A percentile compares a stretch with the other conserved stretches of the same genome.
Evolutionary conservation across 2,329 filamentous ascomycete species (phyloP).

Genomic region (Tolypocladium nubicola): DNA sequence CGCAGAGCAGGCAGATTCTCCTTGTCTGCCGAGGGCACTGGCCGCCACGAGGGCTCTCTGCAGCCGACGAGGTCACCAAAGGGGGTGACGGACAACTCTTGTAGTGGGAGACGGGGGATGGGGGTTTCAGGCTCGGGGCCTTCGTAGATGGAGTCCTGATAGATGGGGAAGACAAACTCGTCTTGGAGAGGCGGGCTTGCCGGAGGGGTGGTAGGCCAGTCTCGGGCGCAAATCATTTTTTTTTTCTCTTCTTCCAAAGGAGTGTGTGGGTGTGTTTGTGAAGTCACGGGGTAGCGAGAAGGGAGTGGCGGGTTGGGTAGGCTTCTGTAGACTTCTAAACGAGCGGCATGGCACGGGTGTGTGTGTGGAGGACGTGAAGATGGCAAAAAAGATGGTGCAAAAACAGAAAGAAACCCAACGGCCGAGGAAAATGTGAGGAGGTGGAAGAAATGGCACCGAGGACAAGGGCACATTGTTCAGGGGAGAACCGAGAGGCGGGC

Average conservation of each 20-base stretch:
- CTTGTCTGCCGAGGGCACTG: slow-evolving; percentile 14
- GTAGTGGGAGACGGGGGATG: slow-evolving; percentile 15
- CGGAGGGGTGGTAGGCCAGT: background rate
- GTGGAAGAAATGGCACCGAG: background rate
- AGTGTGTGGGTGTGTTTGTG: background rate
- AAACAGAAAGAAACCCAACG: background rate
- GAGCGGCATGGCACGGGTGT: background rate
- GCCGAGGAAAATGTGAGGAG: background rate
- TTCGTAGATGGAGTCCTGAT: slow-evolving; percentile 8
- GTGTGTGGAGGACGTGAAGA: background rate
- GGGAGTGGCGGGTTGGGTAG: background rate
- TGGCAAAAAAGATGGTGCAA: background rate
- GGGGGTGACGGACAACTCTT: slow-evolving; percentile 13
- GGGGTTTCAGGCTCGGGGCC: background rate
- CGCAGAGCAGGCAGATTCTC: slow-evolving; percentile 14
- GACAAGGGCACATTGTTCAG: background rate
- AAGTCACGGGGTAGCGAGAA: background rate
- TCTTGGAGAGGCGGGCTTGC: background rate
- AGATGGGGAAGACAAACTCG: slow-evolving; percentile 3
- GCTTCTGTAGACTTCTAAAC: background rate
- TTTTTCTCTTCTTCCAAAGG: background rate
- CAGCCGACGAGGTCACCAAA: slow-evolving; percentile 10
- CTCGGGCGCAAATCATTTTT: background rate
- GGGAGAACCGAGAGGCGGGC: background rate
- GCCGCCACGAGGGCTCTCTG: slow-evolving; percentile 11